Conservation (phyloP, 495 filamentous ascomycete species). For the Talaromyces wortmannii region DNA sequence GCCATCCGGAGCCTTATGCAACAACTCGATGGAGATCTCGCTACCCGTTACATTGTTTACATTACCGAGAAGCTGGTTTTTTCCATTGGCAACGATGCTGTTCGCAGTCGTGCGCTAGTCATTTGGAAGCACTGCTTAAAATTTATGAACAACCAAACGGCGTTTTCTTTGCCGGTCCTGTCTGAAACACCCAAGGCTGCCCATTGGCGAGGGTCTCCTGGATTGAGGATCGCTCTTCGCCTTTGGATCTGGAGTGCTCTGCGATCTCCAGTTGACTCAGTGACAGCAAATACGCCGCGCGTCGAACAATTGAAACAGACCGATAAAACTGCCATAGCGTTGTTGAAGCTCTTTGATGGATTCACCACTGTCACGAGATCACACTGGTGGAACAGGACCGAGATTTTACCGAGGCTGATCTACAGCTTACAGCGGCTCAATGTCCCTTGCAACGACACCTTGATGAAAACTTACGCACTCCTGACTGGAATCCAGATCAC, state of each 20-base stretch:
- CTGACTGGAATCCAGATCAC: not conserved
- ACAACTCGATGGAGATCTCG: slow-evolving; percentile 15
- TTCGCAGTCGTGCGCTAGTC: slow-evolving; percentile 14
- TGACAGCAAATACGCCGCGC: not conserved
- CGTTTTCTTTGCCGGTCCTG: slow-evolving; percentile 22
- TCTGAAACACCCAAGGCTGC: slow-evolving; percentile 4
- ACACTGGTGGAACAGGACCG: not conserved
- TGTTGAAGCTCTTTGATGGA: slow-evolving; percentile 26
- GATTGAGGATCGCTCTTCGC: slow-evolving; percentile 11
- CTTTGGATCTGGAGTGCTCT: slow-evolving; percentile 30
- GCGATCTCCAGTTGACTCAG: slow-evolving; percentile 9
- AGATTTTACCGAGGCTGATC: slow-evolving; percentile 21
- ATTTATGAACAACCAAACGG: slow-evolving; percentile 10
- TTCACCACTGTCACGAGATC: not conserved
- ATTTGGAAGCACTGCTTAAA: slow-evolving; percentile 26
- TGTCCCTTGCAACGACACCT: slow-evolving; percentile 25
- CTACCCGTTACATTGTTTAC: slow-evolving; percentile 20
- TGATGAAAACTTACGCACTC: slow-evolving; percentile 12
- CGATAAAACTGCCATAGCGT: slow-evolving; percentile 15
- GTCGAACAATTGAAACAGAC: slow-evolving; percentile 5
- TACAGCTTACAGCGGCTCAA: slow-evolving; percentile 22
- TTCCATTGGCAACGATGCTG: slow-evolving; percentile 6
- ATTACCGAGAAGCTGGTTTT: slow-evolving; percentile 24
- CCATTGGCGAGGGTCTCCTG: not conserved
- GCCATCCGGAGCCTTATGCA: not conserved